Conservation (phyloP, 352 stramenopile genomes). For the Globisporangium barbulae region DNA sequence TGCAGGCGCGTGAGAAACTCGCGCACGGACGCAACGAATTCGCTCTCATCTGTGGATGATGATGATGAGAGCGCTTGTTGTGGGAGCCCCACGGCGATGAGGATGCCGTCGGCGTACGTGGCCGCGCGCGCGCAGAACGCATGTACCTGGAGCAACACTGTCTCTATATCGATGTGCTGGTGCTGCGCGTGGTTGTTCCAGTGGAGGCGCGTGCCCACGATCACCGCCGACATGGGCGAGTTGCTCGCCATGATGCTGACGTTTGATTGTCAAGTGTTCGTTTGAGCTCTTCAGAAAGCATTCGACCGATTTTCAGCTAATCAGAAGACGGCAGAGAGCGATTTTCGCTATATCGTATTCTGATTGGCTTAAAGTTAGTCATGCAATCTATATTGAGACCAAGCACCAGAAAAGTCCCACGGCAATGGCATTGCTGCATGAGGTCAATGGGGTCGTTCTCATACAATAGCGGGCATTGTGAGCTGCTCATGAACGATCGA, state of each 20-base stretch:
- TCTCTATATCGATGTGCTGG: constrained; percentile 38
- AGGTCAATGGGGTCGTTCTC: too few relatives aligned
- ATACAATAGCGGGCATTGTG: too few relatives aligned
- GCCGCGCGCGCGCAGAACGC: constrained; percentile 47
- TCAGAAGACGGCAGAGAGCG: background rate
- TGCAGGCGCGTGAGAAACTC: constrained; percentile 40
- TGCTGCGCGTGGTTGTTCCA: constrained; percentile 63
- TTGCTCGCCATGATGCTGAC: background rate
- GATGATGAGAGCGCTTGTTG: constrained; percentile 9
- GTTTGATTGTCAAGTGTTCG: background rate
- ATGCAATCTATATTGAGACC: background rate
- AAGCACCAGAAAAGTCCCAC: background rate
- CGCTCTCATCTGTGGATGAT: constrained; percentile 4
- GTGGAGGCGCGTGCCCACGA: constrained; percentile 64
- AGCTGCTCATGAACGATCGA: too few relatives aligned
- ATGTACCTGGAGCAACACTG: constrained; percentile 40
- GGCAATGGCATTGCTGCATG: too few relatives aligned
- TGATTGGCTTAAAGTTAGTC: background rate
- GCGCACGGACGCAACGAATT: constrained; percentile 39
- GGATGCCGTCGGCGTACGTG: constrained; percentile 44
- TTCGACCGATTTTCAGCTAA: background rate
- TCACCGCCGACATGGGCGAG: constrained; percentile 11
- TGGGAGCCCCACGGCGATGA: constrained; percentile 58
- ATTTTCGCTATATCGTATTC: background rate
- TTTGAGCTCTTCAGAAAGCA: background rate